Conservation (phyloP, 768 basidiomycete genomes). For the Naganishia kalamii region DNA sequence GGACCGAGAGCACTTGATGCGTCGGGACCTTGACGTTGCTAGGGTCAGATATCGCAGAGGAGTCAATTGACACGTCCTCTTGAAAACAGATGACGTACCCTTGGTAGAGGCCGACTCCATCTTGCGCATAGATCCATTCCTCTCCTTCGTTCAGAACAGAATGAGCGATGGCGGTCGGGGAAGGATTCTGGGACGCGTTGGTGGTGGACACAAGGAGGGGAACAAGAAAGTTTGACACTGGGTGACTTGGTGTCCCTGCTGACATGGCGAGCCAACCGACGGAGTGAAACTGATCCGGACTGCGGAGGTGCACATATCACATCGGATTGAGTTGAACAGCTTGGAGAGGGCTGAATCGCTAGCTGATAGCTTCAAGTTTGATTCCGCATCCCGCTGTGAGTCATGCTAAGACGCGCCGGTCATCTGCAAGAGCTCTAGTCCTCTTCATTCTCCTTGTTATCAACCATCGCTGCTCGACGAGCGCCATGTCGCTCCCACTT, state of each 20-base stretch:
- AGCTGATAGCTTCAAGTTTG: not conserved
- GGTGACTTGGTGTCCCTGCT: not conserved
- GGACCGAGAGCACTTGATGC: constrained; percentile 67
- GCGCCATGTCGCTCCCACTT: constrained; percentile 45
- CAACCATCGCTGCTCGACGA: not conserved
- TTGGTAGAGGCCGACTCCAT: constrained; percentile 81
- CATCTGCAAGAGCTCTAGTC: not conserved
- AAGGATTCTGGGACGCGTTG: not conserved
- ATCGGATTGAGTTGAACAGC: too few species aligned
- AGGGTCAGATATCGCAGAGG: not conserved
- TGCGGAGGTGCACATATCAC: too few species aligned
- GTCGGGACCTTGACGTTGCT: constrained; percentile 75
- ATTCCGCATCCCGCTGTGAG: not conserved
- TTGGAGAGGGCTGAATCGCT: too few species aligned
- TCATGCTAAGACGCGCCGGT: not conserved
- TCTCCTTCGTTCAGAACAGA: constrained; percentile 58
- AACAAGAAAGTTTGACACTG: not conserved
- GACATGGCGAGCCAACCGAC: too few species aligned
- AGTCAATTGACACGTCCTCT: not conserved
- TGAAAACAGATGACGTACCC: constrained; percentile 56
- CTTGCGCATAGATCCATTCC: constrained; percentile 64
- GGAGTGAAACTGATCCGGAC: too few species aligned
- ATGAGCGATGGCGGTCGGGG: constrained; percentile 2
- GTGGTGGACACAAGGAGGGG: not conserved
- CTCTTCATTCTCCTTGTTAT: not conserved